Percentiles rank a stretch among this genome's conserved stretches.
These are phyloP conservation scores for Pseudophaeomoniella oleicola DNA, from an alignment of 2,329 filamentous ascomycete genomes.

Conservation along the genomic window DNA sequence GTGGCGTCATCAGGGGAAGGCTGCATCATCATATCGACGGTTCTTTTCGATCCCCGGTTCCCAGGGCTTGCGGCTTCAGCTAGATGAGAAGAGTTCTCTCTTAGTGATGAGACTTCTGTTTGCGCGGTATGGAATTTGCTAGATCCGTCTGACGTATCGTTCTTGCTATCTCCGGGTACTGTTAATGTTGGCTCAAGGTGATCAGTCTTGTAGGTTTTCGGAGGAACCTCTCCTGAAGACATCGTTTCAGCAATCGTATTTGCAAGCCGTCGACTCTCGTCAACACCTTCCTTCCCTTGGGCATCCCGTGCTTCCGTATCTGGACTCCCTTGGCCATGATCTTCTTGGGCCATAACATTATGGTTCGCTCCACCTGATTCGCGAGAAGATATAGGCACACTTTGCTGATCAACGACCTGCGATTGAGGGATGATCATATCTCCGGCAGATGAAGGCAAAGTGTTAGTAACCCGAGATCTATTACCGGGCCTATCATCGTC, in stretches of 20 bases:
- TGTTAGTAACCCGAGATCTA: constrained; percentile 2
- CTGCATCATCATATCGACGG: constrained; percentile 9
- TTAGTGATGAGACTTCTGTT: no score
- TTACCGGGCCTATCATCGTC: background rate
- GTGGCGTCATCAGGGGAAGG: constrained; percentile 13
- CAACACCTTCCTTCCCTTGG: no score
- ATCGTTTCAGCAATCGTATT: background rate
- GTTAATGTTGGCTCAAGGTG: no score
- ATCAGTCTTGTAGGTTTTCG: no score
- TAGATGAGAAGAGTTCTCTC: no score
- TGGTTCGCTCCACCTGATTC: no score
- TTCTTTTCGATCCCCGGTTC: constrained; percentile 6
- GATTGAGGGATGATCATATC: constrained; percentile 9
- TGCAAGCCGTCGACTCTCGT: no score
- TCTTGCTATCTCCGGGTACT: no score
- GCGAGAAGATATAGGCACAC: background rate
- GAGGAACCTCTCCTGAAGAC: no score
- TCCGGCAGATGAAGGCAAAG: background rate
- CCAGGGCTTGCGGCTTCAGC: constrained; percentile 4
- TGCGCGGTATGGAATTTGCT: constrained; percentile 9
- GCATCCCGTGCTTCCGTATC: no score
- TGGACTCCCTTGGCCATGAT: no score
- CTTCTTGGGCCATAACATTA: no score
- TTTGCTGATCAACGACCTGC: constrained; percentile 1
- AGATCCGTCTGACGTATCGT: background rate